Evolutionary conservation across 495 filamentous ascomycete species (phyloP).

Genomic region (Xylaria intraflava): DNA sequence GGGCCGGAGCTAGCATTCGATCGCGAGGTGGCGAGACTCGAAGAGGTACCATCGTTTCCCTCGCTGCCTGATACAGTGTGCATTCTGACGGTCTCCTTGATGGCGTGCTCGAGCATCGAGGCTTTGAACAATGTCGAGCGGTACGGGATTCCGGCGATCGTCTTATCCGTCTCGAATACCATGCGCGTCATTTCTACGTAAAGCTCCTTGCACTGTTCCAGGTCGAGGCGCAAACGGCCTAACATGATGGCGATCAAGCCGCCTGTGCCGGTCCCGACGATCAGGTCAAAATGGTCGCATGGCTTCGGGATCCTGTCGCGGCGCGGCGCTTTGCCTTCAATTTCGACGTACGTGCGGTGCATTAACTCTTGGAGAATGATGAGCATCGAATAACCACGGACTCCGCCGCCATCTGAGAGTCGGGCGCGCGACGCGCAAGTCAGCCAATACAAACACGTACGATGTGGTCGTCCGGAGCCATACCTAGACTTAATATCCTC

Average conservation of each 20-base stretch:
- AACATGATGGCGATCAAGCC: conserved; percentile 96
- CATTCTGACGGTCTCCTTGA: conserved; percentile 79
- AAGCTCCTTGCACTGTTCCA: conserved; percentile 93
- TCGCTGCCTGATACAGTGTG: conserved; percentile 76
- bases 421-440: conserved; percentile 3
- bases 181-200: conserved; percentile 89
- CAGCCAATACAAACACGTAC: conserved; percentile 6
- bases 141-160: conserved; percentile 88
- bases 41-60: conserved; percentile 56
- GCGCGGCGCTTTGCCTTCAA: conserved; percentile 72
- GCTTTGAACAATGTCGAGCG: conserved; percentile 93
- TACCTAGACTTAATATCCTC: conserved; percentile 86
- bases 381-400: conserved; percentile 94
- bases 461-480: conserved; percentile 19
- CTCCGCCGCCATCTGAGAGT: conserved; percentile 80
- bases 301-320: conserved; percentile 90
- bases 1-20: conserved; percentile 34
- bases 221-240: conserved; percentile 79
- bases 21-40: conserved; percentile 25
- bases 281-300: conserved; percentile 97
- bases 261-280: conserved; percentile 89
- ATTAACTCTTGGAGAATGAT: conserved; percentile 94
- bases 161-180: conserved; percentile 98
- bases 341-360: conserved; percentile 84
- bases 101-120: conserved; percentile 88